These are phyloP conservation scores for Paecilomyces formosus DNA, from an alignment of 2,329 filamentous ascomycete genomes.

Conservation along the genomic window DNA sequence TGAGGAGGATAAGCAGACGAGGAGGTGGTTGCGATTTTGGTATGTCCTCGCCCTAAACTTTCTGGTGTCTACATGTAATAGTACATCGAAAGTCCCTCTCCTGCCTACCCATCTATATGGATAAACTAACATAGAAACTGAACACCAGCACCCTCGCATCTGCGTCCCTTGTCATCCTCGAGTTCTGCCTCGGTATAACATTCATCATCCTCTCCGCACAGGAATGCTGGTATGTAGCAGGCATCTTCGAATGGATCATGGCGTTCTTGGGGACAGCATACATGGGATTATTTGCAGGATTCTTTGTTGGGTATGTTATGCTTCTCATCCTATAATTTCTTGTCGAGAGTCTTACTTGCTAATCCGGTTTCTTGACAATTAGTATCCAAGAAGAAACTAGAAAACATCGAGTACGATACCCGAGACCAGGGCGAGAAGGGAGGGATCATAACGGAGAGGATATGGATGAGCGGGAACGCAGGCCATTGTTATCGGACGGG, in stretches of 20 bases:
- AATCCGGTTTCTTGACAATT: not conserved
- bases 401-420: not conserved
- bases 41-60: constrained; percentile 1
- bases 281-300: constrained; percentile 14
- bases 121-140: not conserved
- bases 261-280: constrained; percentile 13
- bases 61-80: too few species aligned
- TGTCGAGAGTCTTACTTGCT: not conserved
- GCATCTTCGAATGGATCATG: constrained; percentile 15
- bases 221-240: constrained; percentile 2
- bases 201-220: not conserved
- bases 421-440: not conserved
- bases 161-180: not conserved
- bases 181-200: not conserved
- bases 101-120: too few species aligned
- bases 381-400: not conserved
- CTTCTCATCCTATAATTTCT: not conserved
- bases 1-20: constrained; percentile 7
- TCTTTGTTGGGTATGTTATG: constrained; percentile 11
- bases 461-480: not conserved
- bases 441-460: not conserved
- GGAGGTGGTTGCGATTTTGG: constrained; percentile 12
- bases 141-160: not conserved
- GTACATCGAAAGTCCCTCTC: too few species aligned
- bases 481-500: not conserved